These are phyloP conservation scores for Fusarium irregulare DNA, from an alignment of 2,329 filamentous ascomycete species.

Conservation along the genomic window DNA sequence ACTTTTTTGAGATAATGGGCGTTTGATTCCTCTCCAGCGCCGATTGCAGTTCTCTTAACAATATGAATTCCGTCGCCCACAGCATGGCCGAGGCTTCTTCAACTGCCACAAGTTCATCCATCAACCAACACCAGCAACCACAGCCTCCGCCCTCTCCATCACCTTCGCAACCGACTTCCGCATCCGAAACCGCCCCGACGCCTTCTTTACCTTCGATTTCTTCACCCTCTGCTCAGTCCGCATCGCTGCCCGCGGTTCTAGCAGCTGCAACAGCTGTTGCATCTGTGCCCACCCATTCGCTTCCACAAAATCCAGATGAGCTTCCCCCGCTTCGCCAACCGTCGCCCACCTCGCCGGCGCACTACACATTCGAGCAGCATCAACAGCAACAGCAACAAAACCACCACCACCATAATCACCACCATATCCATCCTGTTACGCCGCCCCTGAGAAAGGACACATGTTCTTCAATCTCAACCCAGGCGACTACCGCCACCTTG, in stretches of 20 bases:
- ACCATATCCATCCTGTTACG: constrained; percentile 46
- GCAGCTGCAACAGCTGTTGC: constrained; percentile 39
- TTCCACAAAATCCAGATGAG: constrained; percentile 43
- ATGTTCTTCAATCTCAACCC: constrained; percentile 64
- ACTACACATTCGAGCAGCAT: constrained; percentile 46
- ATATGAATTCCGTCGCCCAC: constrained; percentile 55
- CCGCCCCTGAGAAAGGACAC: constrained; percentile 61
- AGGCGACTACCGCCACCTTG: constrained; percentile 58
- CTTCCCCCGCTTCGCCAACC: constrained; percentile 46
- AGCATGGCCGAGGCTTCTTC: constrained; percentile 50
- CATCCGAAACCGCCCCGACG: constrained; percentile 43
- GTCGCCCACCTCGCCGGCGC: constrained; percentile 44
- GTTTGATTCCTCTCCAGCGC: constrained; percentile 38
- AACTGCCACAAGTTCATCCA: constrained; percentile 32
- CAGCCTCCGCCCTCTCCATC: constrained; percentile 44
- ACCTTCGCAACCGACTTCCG: constrained; percentile 43
- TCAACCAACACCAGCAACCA: constrained; percentile 42
- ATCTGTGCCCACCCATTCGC: constrained; percentile 35
- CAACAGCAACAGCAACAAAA: constrained; percentile 41
- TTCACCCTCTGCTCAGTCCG: constrained; percentile 43
- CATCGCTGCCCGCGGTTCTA: constrained; percentile 43
- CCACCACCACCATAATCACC: constrained; percentile 39
- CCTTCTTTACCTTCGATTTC: constrained; percentile 44
- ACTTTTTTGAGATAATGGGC: constrained; percentile 42
- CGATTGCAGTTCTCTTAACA: constrained; percentile 27